A percentile compares a stretch with the other conserved stretches of the same genome.
phyloP scores from a whole-genome alignment of 2,329 filamentous ascomycete genomes.

The Kalmusia sp. region DNA sequence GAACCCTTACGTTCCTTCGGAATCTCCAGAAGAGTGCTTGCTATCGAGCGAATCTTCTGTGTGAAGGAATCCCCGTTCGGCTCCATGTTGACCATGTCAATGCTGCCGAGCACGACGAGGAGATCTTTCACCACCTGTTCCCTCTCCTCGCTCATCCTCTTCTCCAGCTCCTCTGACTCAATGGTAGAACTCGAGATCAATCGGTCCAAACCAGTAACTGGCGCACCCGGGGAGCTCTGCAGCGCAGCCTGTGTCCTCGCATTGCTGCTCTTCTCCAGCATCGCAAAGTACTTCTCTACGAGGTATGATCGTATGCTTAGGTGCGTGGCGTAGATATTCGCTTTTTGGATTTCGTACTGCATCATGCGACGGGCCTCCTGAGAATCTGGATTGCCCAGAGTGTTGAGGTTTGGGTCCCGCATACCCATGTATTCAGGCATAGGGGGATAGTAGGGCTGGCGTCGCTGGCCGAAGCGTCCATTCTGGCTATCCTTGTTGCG shows the following conservation, averaged over 20 bases:
- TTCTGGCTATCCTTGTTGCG: slow-evolving; percentile 49
- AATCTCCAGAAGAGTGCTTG: slow-evolving; percentile 76
- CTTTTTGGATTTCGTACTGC: slow-evolving; percentile 90
- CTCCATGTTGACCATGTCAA: slow-evolving; percentile 86
- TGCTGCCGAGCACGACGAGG: slow-evolving; percentile 74
- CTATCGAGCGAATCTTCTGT: slow-evolving; percentile 84
- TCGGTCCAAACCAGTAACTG: slow-evolving; percentile 38
- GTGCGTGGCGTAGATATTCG: slow-evolving; percentile 85
- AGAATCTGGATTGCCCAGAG: slow-evolving; percentile 32
- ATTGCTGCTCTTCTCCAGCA: slow-evolving; percentile 69
- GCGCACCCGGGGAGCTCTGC: slow-evolving; percentile 32
- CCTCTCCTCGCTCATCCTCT: slow-evolving; percentile 75
- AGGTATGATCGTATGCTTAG: slow-evolving; percentile 83
- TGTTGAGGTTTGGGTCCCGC: slow-evolving; percentile 32
- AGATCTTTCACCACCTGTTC: slow-evolving; percentile 84
- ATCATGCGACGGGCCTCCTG: slow-evolving; percentile 55
- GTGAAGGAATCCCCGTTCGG: slow-evolving; percentile 72
- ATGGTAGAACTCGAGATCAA: slow-evolving; percentile 24
- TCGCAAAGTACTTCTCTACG: slow-evolving; percentile 83
- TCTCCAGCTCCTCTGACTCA: slow-evolving; percentile 59
- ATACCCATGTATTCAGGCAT: slow-evolving; percentile 43
- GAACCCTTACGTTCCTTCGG: slow-evolving; percentile 61
- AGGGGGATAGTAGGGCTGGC: slow-evolving; percentile 44
- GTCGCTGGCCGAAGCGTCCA: slow-evolving; percentile 30
- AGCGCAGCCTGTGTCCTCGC: slow-evolving; percentile 54